Evolutionary conservation across 257 asterid genomes (phyloP).

Genomic region (Scutellaria barbata): DNA sequence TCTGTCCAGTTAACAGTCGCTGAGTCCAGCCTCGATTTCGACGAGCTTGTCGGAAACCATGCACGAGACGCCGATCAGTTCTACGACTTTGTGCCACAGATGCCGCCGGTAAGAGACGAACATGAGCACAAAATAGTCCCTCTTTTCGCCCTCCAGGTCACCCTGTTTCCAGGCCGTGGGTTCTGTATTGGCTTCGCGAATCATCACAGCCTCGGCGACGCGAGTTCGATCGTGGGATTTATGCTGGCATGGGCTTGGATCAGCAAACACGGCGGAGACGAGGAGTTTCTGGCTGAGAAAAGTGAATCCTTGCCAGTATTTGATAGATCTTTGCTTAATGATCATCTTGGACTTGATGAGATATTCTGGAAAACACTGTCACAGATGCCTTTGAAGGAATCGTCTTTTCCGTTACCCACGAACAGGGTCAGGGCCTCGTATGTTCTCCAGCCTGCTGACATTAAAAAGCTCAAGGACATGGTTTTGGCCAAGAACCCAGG

Average conservation of each 20-base stretch:
- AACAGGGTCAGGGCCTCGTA: constrained; percentile 43
- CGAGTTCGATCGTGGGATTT: constrained; percentile 42
- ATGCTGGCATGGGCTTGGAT: constrained; percentile 50
- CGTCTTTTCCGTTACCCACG: constrained; percentile 33
- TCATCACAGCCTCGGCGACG: constrained; percentile 54
- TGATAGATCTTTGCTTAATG: constrained; percentile 19
- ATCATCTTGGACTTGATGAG: constrained; percentile 30
- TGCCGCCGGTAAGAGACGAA: constrained; percentile 34
- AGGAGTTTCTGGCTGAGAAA: no score
- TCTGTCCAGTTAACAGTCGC: constrained; percentile 43
- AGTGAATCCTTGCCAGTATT: constrained; percentile 3
- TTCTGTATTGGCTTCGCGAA: constrained; percentile 47
- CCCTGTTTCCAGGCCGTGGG: constrained; percentile 49
- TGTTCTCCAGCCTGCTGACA: constrained; percentile 11
- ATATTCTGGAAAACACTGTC: constrained; percentile 35
- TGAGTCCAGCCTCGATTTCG: constrained; percentile 43
- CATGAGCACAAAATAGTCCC: constrained; percentile 35
- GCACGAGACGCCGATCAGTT: constrained; percentile 49
- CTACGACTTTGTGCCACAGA: constrained; percentile 45
- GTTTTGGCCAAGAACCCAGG: constrained; percentile 33
- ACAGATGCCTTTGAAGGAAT: neutral
- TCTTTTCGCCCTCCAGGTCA: constrained; percentile 49
- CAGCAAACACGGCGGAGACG: constrained; percentile 22
- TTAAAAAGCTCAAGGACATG: constrained; percentile 40
- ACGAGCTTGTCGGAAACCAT: constrained; percentile 36